Conservation (phyloP, 805 yeast species). For the Starmerella apis region DNA sequence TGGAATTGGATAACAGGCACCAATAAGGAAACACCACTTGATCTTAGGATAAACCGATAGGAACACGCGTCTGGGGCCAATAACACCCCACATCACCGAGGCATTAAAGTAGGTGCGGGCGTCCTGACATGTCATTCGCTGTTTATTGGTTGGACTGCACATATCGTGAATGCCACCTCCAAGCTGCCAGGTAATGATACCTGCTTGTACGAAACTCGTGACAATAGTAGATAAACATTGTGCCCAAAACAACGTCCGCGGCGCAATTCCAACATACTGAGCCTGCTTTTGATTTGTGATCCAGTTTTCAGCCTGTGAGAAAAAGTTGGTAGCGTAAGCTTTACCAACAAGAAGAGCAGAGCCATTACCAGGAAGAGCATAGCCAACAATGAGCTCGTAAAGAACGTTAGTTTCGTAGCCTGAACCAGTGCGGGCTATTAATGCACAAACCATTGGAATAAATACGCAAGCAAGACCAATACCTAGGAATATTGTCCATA, state of each 20-base stretch:
- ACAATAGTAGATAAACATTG: slow-evolving; percentile 16
- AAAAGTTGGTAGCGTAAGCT: slow-evolving; percentile 47
- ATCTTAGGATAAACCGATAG: slow-evolving; percentile 48
- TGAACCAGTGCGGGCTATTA: slow-evolving; percentile 47
- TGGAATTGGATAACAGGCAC: slow-evolving; percentile 29
- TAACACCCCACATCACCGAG: slow-evolving; percentile 46
- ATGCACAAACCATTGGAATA: slow-evolving; percentile 46
- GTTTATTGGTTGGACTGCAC: slow-evolving; percentile 34
- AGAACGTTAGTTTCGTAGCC: slow-evolving; percentile 45
- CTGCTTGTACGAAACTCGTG: slow-evolving; percentile 20
- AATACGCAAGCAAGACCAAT: slow-evolving; percentile 47
- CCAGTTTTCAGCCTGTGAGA: slow-evolving; percentile 53
- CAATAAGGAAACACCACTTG: slow-evolving; percentile 54
- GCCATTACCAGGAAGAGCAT: slow-evolving; percentile 48
- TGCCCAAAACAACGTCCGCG: slow-evolving; percentile 20
- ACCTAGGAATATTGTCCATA: slow-evolving; percentile 54
- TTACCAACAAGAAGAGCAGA: slow-evolving; percentile 44
- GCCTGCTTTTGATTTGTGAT: slow-evolving; percentile 47
- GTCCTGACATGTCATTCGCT: slow-evolving; percentile 36
- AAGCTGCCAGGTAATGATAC: slow-evolving; percentile 20
- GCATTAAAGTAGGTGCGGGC: slow-evolving; percentile 40
- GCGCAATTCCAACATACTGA: slow-evolving; percentile 36
- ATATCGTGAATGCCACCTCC: slow-evolving; percentile 22
- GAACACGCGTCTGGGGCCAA: slow-evolving; percentile 46
- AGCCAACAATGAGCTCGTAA: slow-evolving; percentile 50